Conservation (phyloP, 805 yeast species). For the Dipodascopsis tothii region DNA sequence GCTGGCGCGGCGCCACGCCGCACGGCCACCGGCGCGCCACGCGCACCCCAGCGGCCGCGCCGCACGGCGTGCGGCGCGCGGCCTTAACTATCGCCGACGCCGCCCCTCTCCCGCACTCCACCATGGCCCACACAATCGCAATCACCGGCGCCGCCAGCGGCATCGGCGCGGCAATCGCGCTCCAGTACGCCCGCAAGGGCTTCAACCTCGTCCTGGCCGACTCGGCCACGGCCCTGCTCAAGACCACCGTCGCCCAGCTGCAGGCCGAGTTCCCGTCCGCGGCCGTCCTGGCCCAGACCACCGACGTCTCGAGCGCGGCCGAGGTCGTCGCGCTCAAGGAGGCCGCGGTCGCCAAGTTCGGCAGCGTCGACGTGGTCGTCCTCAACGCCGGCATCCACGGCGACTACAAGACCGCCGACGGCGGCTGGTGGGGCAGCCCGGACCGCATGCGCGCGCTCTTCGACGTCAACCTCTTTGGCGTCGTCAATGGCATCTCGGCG, state of each 20-base stretch:
- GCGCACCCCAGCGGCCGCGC: too few species aligned
- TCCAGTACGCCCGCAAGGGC: constrained; percentile 25
- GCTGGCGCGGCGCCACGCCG: too few species aligned
- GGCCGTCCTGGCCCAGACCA: constrained; percentile 11
- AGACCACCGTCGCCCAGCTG: constrained; percentile 11
- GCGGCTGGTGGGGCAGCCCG: constrained; percentile 23
- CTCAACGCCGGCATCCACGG: constrained; percentile 26
- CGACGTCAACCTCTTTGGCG: constrained; percentile 26
- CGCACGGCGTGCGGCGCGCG: too few species aligned
- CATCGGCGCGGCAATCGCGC: constrained; percentile 27
- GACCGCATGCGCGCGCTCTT: constrained; percentile 20
- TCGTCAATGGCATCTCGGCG: constrained; percentile 26
- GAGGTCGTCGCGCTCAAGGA: constrained; percentile 23
- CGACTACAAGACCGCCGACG: constrained; percentile 14
- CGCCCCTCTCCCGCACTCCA: too few species aligned
- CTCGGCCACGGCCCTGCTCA: constrained; percentile 10
- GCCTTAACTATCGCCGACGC: too few species aligned
- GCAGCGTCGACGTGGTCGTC: constrained; percentile 23
- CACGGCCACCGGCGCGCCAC: too few species aligned
- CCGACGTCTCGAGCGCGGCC: constrained; percentile 22
- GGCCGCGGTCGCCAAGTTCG: constrained; percentile 21
- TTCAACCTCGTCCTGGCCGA: constrained; percentile 27
- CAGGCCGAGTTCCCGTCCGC: constrained; percentile 14
- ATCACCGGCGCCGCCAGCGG: constrained; percentile 26
- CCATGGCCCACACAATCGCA: constrained; percentile 24